Base-by-base conservation (phyloP, 805 yeast species). In the Candida rishiriensis region DNA sequence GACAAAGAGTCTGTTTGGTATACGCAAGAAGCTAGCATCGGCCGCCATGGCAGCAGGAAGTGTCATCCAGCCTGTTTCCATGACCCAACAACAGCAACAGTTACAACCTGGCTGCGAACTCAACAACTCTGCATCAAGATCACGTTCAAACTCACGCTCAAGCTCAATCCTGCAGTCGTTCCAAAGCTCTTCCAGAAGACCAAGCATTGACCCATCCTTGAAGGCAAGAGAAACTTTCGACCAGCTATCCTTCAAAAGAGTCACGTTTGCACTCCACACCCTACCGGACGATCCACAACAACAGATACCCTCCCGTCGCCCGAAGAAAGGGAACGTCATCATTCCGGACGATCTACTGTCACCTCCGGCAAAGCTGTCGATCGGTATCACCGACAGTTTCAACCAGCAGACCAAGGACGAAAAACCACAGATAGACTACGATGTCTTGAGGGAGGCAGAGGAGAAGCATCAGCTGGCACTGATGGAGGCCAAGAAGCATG, bases 311-410 rank as follows among this genome's bases (percentile, higher is more conserved):
- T 75, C 81, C 1, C 60, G 83, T 42, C 62, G 73, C 32, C 83
- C 83, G 0, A 66, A 64, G 39, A 72, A 65, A 42, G 83, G 83
- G 3, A 73, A 77, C 50, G 81, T 78, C 8, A 44, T 76, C 10
- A 72, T 77, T 14, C 88, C 90, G 0, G 87, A 83, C 36, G 91
- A 86, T 56, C 54, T 84, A 48, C 61, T 70, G 15, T 81, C 83
- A 0, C 78, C 78, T 0, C 81, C 87, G 0, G 77, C 85, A 16
- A 68, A 81, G 49, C 69, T 85, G 29, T 77, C 85, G 1, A 71
- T 81, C 40, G 95, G 95, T 1, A 85, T 85, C 21, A 75, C 87
- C 0, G 75, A 71, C 35, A 61, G 75, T 21, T 70, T 67, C 38
- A 53, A 67, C 15, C 62, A 65, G 36, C 54, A 54, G 39, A 39